Evolutionary conservation across 768 basidiomycete genomes (phyloP).

Genomic region (Sporobolomyces roseus): DNA sequence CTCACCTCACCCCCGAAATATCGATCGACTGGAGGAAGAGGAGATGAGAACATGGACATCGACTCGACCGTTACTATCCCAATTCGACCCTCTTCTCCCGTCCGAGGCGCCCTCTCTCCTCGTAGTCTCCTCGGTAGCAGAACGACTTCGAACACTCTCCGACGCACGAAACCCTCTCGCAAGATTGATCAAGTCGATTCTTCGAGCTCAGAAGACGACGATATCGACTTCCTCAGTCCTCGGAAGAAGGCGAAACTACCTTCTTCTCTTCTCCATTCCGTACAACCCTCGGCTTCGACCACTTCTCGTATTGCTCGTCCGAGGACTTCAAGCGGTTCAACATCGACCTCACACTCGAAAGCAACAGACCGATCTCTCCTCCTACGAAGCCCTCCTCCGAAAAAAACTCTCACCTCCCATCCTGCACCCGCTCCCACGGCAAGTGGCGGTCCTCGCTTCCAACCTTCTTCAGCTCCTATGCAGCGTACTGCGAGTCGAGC

Average conservation of each 20-base stretch:
- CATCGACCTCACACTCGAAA: neutral
- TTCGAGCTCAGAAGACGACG: constrained; percentile 20
- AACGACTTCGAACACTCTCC: neutral
- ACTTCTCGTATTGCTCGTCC: neutral
- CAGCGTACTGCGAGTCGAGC: neutral
- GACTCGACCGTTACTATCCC: neutral
- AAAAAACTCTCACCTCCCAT: neutral
- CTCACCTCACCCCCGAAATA: neutral
- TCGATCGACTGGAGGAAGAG: neutral
- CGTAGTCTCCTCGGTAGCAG: constrained; percentile 7
- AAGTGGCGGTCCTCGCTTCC: too few species aligned
- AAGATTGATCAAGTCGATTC: constrained; percentile 30
- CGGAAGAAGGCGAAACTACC: constrained; percentile 29
- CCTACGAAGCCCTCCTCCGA: constrained; percentile 30
- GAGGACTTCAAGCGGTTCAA: neutral
- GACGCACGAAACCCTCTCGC: constrained; percentile 13
- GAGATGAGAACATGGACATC: constrained; percentile 13
- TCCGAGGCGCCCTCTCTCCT: constrained; percentile 23
- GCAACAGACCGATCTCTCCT: constrained; percentile 3
- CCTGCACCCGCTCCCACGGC: neutral
- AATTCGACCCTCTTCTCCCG: constrained; percentile 21
- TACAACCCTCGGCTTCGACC: neutral
- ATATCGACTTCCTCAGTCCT: constrained; percentile 36
- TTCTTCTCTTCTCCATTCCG: neutral
- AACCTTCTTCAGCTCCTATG: neutral